Evolutionary conservation across 2,329 filamentous ascomycete genomes (phyloP).

Genomic region (Phyllachora maydis): DNA sequence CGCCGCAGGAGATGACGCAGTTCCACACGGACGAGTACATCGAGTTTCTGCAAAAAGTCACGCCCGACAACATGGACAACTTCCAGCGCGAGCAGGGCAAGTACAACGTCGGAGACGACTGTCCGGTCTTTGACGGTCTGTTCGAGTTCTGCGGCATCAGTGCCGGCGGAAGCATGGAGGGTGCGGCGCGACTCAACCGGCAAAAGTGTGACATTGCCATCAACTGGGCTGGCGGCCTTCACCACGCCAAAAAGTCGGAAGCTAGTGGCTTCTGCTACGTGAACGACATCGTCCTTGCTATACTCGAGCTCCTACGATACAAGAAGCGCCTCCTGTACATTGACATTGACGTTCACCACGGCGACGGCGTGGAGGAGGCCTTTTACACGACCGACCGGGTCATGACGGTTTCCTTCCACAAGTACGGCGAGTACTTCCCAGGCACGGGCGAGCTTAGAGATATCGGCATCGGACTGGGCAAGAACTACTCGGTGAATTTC

Average conservation of each 20-base stretch:
- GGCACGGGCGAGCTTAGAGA: slow-evolving; percentile 76
- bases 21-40: slow-evolving; percentile 95
- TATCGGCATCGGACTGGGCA: slow-evolving; percentile 71
- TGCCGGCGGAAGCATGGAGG: slow-evolving; percentile 83
- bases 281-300: slow-evolving; percentile 91
- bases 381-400: slow-evolving; percentile 72
- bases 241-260: slow-evolving; percentile 94
- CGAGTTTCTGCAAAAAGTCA: slow-evolving; percentile 85
- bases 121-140: slow-evolving; percentile 93
- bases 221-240: slow-evolving; percentile 93
- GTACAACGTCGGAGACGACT: slow-evolving; percentile 93
- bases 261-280: slow-evolving; percentile 97
- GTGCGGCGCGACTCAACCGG: slow-evolving; percentile 73
- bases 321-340: slow-evolving; percentile 95
- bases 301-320: slow-evolving; percentile 75
- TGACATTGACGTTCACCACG: slow-evolving; percentile 75
- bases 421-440: slow-evolving; percentile 92
- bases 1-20: slow-evolving; percentile 72
- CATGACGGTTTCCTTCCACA: slow-evolving; percentile 87
- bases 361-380: slow-evolving; percentile 69
- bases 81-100: slow-evolving; percentile 80
- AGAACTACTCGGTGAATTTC: slow-evolving; percentile 81
- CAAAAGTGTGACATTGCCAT: slow-evolving; percentile 91
- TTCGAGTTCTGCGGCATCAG: slow-evolving; percentile 94
- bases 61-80: slow-evolving; percentile 93